Evolutionary conservation across 345 rosid genomes (phyloP).

Genomic region (Leavenworthia alabamica): DNA sequence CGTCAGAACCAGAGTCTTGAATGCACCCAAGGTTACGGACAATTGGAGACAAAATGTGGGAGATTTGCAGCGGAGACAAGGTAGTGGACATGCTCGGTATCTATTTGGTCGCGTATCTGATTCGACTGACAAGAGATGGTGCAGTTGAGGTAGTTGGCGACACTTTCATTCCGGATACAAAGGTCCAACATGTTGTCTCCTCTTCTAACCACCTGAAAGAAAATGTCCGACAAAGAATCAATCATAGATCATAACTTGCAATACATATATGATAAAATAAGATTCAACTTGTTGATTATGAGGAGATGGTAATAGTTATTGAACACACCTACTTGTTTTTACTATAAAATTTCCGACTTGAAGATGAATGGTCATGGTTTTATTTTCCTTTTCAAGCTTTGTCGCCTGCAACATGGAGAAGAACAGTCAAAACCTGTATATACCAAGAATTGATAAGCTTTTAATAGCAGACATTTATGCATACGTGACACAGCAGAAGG

Average conservation of each 20-base stretch:
- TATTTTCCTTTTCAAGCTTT: slow-evolving; percentile 8
- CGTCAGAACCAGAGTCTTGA: slow-evolving; percentile 48
- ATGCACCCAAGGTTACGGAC: slow-evolving; percentile 43
- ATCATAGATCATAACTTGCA: slow-evolving; percentile 1
- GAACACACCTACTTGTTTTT: slow-evolving; percentile 10
- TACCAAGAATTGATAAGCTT: not conserved
- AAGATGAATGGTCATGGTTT: not conserved
- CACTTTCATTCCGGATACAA: slow-evolving; percentile 66
- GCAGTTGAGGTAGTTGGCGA: slow-evolving; percentile 40
- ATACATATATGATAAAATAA: not conserved
- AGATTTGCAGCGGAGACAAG: slow-evolving; percentile 53
- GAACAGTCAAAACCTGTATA: slow-evolving; percentile 16
- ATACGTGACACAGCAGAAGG: not conserved
- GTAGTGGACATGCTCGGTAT: slow-evolving; percentile 68
- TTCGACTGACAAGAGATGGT: slow-evolving; percentile 51
- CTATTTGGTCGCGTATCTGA: slow-evolving; percentile 64
- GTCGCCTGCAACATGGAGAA: slow-evolving; percentile 18
- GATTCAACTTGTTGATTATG: slow-evolving; percentile 12
- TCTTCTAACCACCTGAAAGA: slow-evolving; percentile 48
- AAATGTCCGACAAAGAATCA: not conserved
- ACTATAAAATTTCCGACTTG: not conserved
- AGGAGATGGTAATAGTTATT: not conserved
- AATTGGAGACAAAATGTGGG: slow-evolving; percentile 69
- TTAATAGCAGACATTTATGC: not conserved
- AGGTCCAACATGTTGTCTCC: slow-evolving; percentile 65